These are phyloP conservation scores for Gonium pectorale DNA, from an alignment of 139 green algal genomes.

Conservation along the genomic window DNA sequence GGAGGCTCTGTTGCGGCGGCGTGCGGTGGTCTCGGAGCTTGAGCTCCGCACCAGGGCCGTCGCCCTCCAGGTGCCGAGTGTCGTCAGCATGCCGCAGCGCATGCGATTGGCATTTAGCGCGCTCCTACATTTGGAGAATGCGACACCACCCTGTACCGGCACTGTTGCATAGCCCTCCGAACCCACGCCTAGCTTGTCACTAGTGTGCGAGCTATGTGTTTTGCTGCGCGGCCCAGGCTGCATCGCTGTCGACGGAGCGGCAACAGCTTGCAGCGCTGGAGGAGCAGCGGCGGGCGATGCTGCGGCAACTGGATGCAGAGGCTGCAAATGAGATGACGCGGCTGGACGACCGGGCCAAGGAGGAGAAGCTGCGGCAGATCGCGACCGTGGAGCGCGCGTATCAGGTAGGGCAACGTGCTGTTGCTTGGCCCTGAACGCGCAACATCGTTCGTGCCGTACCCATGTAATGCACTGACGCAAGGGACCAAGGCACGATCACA, in stretches of 20 bases:
- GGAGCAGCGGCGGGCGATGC: slow-evolving; percentile 33
- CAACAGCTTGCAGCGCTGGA: slow-evolving; percentile 70
- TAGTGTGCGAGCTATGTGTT: too few species aligned
- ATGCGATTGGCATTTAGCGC: too few species aligned
- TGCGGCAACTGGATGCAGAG: slow-evolving; percentile 55
- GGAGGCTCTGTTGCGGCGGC: slow-evolving; percentile 63
- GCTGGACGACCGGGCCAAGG: slow-evolving; percentile 74
- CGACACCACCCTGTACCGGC: too few species aligned
- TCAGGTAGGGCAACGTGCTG: too few species aligned
- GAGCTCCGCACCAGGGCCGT: slow-evolving; percentile 61
- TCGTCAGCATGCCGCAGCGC: too few species aligned
- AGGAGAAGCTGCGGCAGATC: slow-evolving; percentile 76
- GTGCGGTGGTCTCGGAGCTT: slow-evolving; percentile 69
- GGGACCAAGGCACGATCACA: too few species aligned
- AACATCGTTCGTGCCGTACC: too few species aligned
- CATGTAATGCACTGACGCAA: too few species aligned
- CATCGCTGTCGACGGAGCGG: slow-evolving; percentile 55
- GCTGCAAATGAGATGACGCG: slow-evolving; percentile 47
- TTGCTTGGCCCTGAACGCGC: too few species aligned
- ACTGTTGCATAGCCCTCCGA: too few species aligned
- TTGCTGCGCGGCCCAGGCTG: slow-evolving; percentile 45
- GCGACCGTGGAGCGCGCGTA: slow-evolving; percentile 56
- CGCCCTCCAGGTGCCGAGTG: slow-evolving; percentile 49
- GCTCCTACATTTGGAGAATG: too few species aligned
- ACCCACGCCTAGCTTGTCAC: too few species aligned